A percentile compares a stretch with the other conserved stretches of the same genome.
phyloP scores from a whole-genome alignment of 2,329 filamentous ascomycete species.

The Ceratocystiopsis brevicomis region DNA sequence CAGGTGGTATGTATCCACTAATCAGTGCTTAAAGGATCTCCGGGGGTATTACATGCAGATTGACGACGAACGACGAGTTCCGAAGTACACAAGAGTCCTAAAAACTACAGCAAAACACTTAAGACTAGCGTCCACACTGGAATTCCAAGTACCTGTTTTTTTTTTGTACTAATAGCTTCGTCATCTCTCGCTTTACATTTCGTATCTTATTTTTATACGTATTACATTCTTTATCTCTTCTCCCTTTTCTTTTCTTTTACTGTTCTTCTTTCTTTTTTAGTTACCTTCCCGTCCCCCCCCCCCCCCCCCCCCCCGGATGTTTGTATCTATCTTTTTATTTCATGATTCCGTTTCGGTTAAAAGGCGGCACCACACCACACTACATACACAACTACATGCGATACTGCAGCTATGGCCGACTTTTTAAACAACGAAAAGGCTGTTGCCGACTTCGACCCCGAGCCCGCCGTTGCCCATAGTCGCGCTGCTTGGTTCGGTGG shows the following conservation, averaged over 20 bases:
- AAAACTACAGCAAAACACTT: no score
- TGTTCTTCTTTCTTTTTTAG: neutral
- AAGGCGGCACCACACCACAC: neutral
- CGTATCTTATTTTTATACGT: neutral
- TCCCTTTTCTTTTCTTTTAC: neutral
- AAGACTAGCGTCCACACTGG: no score
- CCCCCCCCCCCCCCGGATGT: no score
- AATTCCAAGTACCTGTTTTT: neutral
- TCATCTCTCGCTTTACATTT: neutral
- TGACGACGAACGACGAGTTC: no score
- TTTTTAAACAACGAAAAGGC: constrained; percentile 1
- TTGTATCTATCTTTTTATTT: no score
- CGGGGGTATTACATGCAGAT: no score
- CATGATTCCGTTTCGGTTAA: neutral
- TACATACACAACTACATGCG: neutral
- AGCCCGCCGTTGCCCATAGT: constrained; percentile 10
- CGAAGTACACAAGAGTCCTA: no score
- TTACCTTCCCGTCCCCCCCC: neutral
- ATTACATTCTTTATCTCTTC: neutral
- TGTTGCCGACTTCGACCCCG: constrained; percentile 2
- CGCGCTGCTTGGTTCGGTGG: constrained; percentile 22
- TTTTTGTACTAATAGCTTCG: neutral
- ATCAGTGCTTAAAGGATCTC: no score
- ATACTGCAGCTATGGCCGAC: constrained; percentile 7
- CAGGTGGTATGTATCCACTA: no score